These are phyloP conservation scores for Vanrija humicola DNA, from an alignment of 1,284 basidiomycete genomes.

Conservation along the genomic window DNA sequence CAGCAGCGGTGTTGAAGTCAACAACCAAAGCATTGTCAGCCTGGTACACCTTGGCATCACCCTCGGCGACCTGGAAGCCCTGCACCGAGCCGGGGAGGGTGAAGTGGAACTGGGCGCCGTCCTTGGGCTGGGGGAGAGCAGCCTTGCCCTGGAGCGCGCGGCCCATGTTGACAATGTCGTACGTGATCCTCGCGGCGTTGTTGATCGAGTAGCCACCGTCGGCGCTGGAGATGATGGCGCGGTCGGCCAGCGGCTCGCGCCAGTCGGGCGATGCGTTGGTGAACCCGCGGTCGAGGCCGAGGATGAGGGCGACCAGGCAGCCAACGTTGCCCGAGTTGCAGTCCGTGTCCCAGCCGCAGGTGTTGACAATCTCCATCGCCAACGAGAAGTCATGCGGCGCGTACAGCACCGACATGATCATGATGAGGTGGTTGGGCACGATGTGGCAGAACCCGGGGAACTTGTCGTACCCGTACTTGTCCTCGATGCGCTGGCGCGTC, in stretches of 20 bases:
- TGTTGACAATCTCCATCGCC: constrained; percentile 5
- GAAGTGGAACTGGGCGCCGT: constrained; percentile 4
- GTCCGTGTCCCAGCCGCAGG: constrained; percentile 5
- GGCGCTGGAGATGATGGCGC: constrained; percentile 6
- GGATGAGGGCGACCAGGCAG: constrained; percentile 2
- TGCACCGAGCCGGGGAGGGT: constrained; percentile 8
- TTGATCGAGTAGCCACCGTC: constrained; percentile 6
- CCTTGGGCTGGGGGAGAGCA: constrained; percentile 1
- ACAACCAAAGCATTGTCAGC: no score
- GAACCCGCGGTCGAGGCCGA: neutral
- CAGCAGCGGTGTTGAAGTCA: no score
- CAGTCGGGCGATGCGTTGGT: neutral
- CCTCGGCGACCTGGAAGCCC: neutral
- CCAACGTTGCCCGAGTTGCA: constrained; percentile 6
- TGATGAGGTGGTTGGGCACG: constrained; percentile 5
- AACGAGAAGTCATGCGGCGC: neutral
- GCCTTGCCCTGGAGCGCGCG: constrained; percentile 2
- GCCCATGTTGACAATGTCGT: constrained; percentile 4
- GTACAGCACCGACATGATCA: constrained; percentile 5
- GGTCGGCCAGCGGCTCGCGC: neutral
- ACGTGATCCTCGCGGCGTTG: constrained; percentile 4
- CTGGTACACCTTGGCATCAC: no score
- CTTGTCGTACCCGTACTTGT: constrained; percentile 8
- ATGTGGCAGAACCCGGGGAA: constrained; percentile 4
- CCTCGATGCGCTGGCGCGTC: constrained; percentile 5